Conservation (phyloP, 2,329 filamentous ascomycete genomes). For the Rhynchosporium secalis region DNA sequence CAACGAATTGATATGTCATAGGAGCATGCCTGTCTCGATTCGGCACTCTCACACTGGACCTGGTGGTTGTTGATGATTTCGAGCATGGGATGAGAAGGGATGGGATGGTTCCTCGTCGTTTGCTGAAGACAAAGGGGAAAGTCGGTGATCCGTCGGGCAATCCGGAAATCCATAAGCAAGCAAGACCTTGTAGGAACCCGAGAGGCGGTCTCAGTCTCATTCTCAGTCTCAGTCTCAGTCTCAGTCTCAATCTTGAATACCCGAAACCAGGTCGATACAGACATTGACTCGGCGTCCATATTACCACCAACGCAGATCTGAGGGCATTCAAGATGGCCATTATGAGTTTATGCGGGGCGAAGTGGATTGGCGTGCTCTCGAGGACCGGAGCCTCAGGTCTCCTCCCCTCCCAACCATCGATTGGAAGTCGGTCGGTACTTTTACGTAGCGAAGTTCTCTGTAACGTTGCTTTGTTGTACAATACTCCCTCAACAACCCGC, state of each 20-base stretch:
- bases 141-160: slow-evolving; percentile 13
- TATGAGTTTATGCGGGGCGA: too few relatives aligned
- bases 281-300: too few relatives aligned
- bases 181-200: slow-evolving; percentile 5
- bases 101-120: background rate
- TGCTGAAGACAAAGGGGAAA: slow-evolving; percentile 5
- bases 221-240: background rate
- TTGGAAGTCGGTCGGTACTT: too few relatives aligned
- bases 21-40: background rate
- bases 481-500: background rate
- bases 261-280: too few relatives aligned
- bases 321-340: too few relatives aligned
- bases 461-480: slow-evolving; percentile 6
- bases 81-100: background rate
- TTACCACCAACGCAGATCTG: too few relatives aligned
- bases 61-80: background rate
- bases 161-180: slow-evolving; percentile 14
- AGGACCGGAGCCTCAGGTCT: too few relatives aligned
- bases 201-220: too few relatives aligned
- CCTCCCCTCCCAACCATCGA: too few relatives aligned
- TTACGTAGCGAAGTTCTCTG: background rate
- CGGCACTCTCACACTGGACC: slow-evolving; percentile 5
- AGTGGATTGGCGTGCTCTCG: too few relatives aligned
- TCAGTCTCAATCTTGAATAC: too few relatives aligned
- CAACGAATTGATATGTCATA: slow-evolving; percentile 17